Evolutionary conservation across 257 asterid genomes (phyloP).

Genomic region (Salvia miltiorrhiza): DNA sequence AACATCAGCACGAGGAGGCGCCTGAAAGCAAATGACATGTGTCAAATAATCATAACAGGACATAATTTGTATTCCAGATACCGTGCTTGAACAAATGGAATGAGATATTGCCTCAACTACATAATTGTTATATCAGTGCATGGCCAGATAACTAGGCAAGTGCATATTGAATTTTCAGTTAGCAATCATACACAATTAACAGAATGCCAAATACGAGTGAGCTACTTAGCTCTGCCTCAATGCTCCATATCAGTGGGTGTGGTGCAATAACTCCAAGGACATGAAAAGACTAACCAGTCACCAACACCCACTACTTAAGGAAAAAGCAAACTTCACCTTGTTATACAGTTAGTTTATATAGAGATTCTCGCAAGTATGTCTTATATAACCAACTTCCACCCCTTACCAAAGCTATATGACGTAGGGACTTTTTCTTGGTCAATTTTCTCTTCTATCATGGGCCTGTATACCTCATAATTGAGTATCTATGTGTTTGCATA

Average conservation of each 20-base stretch:
- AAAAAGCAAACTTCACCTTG: neutral
- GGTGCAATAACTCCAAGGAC: neutral
- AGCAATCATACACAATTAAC: constrained; percentile 11
- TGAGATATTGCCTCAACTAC: neutral
- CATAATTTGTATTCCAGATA: neutral
- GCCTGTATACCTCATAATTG: neutral
- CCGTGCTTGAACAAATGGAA: neutral
- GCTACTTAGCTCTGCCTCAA: neutral
- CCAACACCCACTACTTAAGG: neutral
- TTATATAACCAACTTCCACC: neutral
- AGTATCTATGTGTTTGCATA: neutral
- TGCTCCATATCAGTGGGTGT: neutral
- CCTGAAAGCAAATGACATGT: constrained; percentile 47
- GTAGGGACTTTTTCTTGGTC: neutral
- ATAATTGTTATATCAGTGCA: neutral
- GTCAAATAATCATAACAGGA: constrained; percentile 1
- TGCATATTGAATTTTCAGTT: neutral
- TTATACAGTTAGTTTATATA: neutral
- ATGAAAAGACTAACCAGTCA: neutral
- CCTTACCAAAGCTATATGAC: neutral
- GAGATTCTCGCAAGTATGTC: neutral
- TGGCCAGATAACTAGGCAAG: neutral
- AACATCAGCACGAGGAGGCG: constrained; percentile 97
- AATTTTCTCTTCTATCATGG: neutral
- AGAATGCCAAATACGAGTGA: neutral